phyloP scores from a whole-genome alignment of 2,329 filamentous ascomycete genomes.

The Colletotrichum destructivum region DNA sequence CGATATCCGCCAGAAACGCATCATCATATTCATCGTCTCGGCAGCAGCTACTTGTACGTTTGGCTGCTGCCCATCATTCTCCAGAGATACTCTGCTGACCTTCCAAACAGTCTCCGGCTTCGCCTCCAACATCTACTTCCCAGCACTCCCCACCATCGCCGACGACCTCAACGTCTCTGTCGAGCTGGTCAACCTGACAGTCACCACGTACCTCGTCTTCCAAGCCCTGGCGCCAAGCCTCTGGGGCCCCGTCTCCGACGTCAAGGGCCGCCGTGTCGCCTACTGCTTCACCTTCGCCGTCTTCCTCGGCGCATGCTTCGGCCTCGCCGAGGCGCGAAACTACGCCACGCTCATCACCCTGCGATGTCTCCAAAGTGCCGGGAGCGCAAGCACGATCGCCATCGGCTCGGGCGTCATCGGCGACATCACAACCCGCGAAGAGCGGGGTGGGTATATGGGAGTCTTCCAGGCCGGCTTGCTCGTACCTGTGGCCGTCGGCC shows the following conservation, averaged over 20 bases:
- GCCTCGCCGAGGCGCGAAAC: slow-evolving; percentile 60
- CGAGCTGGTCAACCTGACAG: slow-evolving; percentile 58
- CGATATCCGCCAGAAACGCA: slow-evolving; percentile 61
- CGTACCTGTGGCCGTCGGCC: slow-evolving; percentile 58
- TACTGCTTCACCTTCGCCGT: slow-evolving; percentile 64
- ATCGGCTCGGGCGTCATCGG: slow-evolving; percentile 68
- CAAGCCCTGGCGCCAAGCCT: slow-evolving; percentile 69
- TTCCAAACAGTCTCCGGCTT: slow-evolving; percentile 55
- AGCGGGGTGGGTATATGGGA: slow-evolving; percentile 70
- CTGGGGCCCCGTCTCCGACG: slow-evolving; percentile 65
- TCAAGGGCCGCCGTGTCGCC: slow-evolving; percentile 61
- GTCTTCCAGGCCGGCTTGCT: slow-evolving; percentile 56
- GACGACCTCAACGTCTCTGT: slow-evolving; percentile 58
- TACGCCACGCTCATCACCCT: slow-evolving; percentile 64
- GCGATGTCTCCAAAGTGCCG: slow-evolving; percentile 66
- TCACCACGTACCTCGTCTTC: slow-evolving; percentile 63
- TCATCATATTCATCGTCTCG: slow-evolving; percentile 64
- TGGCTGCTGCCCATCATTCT: fast-evolving
- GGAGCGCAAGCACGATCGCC: slow-evolving; percentile 69
- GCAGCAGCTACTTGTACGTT: slow-evolving; percentile 65
- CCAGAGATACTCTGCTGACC: background rate
- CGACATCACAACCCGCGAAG: slow-evolving; percentile 70
- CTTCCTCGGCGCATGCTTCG: slow-evolving; percentile 63
- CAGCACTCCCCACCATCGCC: slow-evolving; percentile 61
- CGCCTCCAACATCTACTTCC: slow-evolving; percentile 65